Evolutionary conservation across 1,284 basidiomycete species (phyloP).

Genomic region (Coniophora puteana): DNA sequence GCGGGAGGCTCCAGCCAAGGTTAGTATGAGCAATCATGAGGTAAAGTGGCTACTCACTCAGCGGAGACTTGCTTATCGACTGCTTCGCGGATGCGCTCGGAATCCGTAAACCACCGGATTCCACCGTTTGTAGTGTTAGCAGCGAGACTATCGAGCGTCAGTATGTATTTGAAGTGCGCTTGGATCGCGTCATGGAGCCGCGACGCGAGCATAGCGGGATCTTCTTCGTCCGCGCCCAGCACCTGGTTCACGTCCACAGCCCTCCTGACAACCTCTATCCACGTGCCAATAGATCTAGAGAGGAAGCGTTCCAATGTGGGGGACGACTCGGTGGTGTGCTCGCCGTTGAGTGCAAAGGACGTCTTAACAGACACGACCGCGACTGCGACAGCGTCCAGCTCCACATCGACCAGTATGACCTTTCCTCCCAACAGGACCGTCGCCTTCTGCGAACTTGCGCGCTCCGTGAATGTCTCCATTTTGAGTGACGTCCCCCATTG

Average conservation of each 20-base stretch:
- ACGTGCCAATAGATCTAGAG: conserved; percentile 47
- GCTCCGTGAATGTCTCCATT: conserved; percentile 71
- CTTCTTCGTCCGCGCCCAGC: conserved; percentile 17
- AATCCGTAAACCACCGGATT: conserved; percentile 69
- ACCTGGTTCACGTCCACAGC: conserved; percentile 31
- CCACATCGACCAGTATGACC: conserved; percentile 72
- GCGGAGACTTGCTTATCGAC: conserved; percentile 16
- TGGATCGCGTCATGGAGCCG: conserved; percentile 43
- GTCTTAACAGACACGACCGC: conserved; percentile 57
- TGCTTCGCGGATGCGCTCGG: conserved; percentile 33
- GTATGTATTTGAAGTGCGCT: conserved; percentile 63
- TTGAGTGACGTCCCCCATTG: conserved; percentile 58
- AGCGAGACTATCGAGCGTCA: conserved; percentile 66
- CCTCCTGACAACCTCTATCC: conserved; percentile 59
- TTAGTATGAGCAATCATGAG: neutral
- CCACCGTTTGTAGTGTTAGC: conserved; percentile 61
- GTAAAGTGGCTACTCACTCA: conserved; percentile 12
- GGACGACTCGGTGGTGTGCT: conserved; percentile 42
- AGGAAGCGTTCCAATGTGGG: conserved; percentile 56
- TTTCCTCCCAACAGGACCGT: conserved; percentile 69
- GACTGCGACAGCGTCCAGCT: conserved; percentile 44
- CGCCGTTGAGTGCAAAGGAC: conserved; percentile 60
- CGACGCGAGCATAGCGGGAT: conserved; percentile 42
- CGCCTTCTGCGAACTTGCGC: conserved; percentile 37
- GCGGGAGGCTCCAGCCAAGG: too few species aligned